Conservation (phyloP, 2,329 filamentous ascomycete species). For the Apiospora marii region DNA sequence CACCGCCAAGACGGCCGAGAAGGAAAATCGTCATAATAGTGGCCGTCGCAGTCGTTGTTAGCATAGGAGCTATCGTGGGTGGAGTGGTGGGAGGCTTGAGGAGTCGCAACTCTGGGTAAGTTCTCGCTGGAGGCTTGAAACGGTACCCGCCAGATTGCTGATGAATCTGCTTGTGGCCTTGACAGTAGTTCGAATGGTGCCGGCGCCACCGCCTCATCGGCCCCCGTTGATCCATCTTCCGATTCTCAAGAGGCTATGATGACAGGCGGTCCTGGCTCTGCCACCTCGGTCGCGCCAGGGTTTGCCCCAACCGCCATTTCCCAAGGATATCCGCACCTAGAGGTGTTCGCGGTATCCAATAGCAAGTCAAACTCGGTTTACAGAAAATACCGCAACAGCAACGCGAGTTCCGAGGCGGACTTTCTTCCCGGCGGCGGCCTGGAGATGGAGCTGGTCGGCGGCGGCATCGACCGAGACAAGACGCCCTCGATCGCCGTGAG, state of each 20-base stretch:
- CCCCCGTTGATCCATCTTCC: not conserved
- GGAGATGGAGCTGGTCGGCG: constrained; percentile 15
- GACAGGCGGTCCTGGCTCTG: not conserved
- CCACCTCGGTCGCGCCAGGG: constrained; percentile 15
- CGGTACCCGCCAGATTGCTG: not conserved
- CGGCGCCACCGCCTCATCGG: not conserved
- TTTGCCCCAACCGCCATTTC: constrained; percentile 14
- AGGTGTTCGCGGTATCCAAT: not conserved
- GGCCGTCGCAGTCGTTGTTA: not conserved
- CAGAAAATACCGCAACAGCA: constrained; percentile 19
- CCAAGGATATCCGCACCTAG: not conserved
- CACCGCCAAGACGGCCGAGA: not conserved
- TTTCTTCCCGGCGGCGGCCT: not conserved
- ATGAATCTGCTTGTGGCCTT: not conserved
- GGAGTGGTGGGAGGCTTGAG: not conserved
- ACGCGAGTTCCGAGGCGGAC: not conserved
- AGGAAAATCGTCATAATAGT: not conserved
- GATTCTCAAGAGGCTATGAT: not conserved
- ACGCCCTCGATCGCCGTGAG: not conserved
- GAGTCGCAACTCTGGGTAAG: not conserved
- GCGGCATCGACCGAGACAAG: not conserved
- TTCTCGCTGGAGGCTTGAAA: not conserved
- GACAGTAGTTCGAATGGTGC: not conserved
- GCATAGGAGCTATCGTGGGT: not conserved
- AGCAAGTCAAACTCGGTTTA: not conserved